Percentiles rank a stretch among this genome's conserved stretches.
These are phyloP conservation scores for Ogataea populi-albae DNA, from an alignment of 805 yeast genomes.

Conservation along the genomic window DNA sequence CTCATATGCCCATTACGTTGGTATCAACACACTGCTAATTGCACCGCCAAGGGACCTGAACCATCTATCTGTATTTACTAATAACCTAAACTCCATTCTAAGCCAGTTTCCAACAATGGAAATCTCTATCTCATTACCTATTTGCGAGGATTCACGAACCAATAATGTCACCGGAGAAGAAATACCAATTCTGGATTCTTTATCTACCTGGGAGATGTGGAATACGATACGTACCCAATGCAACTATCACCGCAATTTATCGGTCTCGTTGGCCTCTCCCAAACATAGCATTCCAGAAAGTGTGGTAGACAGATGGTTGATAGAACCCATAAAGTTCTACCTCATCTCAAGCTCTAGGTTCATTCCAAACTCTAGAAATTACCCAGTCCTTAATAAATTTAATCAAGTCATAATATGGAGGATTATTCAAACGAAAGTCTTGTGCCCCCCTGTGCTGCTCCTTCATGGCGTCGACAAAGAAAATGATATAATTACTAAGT, in stretches of 20 bases:
- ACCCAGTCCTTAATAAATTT: slow-evolving; percentile 61
- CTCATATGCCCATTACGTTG: slow-evolving; percentile 56
- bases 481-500: slow-evolving; percentile 20
- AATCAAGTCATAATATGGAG: slow-evolving; percentile 49
- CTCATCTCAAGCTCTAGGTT: slow-evolving; percentile 56
- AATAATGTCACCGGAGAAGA: slow-evolving; percentile 24
- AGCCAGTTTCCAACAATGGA: slow-evolving; percentile 32
- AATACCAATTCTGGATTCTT: slow-evolving; percentile 36
- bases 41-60: slow-evolving; percentile 64
- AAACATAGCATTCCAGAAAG: slow-evolving; percentile 49
- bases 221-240: slow-evolving; percentile 57
- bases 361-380: slow-evolving; percentile 55
- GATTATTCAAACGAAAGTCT: slow-evolving; percentile 41
- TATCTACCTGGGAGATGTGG: slow-evolving; percentile 77
- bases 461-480: slow-evolving; percentile 54
- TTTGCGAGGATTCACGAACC: slow-evolving; percentile 41
- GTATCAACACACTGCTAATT: slow-evolving; percentile 51
- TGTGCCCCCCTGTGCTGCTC: slow-evolving; percentile 40
- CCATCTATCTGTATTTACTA: slow-evolving; percentile 50
- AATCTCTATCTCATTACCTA: slow-evolving; percentile 47
- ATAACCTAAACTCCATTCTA: slow-evolving; percentile 31
- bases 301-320: slow-evolving; percentile 59
- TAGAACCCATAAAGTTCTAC: slow-evolving; percentile 63
- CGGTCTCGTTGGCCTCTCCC: slow-evolving; percentile 77
- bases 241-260: slow-evolving; percentile 51